These are phyloP conservation scores for Vairimorpha necatrix DNA, from an alignment of 371 early-diverging fungal genomes.

Conservation along the genomic window DNA sequence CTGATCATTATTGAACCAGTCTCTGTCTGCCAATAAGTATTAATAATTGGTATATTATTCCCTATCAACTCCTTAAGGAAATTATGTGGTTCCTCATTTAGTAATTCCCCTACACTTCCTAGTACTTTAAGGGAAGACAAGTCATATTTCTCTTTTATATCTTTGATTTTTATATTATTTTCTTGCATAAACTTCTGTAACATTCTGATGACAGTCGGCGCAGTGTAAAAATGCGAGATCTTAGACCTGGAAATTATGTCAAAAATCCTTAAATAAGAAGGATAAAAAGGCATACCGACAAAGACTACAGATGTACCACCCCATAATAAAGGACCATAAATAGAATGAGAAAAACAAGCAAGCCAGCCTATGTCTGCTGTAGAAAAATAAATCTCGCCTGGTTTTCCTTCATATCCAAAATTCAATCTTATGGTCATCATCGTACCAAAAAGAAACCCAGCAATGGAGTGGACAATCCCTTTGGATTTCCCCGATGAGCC, in stretches of 20 bases:
- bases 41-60: slow-evolving; percentile 76
- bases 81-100: slow-evolving; percentile 85
- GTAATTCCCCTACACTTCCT: slow-evolving; percentile 92
- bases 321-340: slow-evolving; percentile 78
- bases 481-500: slow-evolving; percentile 89
- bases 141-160: slow-evolving; percentile 19
- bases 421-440: slow-evolving; percentile 72
- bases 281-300: slow-evolving; percentile 78
- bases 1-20: slow-evolving; percentile 83
- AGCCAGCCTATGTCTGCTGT: slow-evolving; percentile 70
- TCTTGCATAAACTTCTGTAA: slow-evolving; percentile 70
- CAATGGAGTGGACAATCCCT: slow-evolving; percentile 89
- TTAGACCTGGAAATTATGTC: slow-evolving; percentile 71
- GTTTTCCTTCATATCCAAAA: slow-evolving; percentile 66
- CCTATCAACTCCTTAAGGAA: slow-evolving; percentile 79
- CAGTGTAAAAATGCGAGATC: slow-evolving; percentile 91
- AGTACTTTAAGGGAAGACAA: slow-evolving; percentile 71
- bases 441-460: slow-evolving; percentile 82
- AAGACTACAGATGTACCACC: slow-evolving; percentile 78
- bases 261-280: slow-evolving; percentile 76
- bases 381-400: slow-evolving; percentile 71
- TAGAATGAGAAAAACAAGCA: slow-evolving; percentile 79
- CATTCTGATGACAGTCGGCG: slow-evolving; percentile 90
- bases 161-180: slow-evolving; percentile 64
- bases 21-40: slow-evolving; percentile 91